Base-by-base conservation (phyloP, 345 rosid species). In the Citrus sp. region DNA sequence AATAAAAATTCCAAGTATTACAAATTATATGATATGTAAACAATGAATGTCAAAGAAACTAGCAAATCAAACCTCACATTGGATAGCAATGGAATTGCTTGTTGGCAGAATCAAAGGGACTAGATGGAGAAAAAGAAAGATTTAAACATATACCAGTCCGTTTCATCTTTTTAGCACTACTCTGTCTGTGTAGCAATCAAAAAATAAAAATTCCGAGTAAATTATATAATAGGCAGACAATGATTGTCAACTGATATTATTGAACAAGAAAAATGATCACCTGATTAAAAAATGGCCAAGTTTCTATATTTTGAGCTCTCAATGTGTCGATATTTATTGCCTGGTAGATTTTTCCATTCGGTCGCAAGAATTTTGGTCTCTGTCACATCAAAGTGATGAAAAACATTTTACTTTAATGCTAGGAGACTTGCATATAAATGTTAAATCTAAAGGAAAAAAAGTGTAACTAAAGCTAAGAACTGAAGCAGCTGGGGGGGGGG, bases 261-360 rank as follows among this genome's bases (percentile, higher is more conserved):
- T 9, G 6, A 55, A 16, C n/a, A 16, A 55, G 77, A 32, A 54
- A 51, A 54, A 56, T 19, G 67, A 65, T 67, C 21, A 87, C 90
- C 83, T 87, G 87, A 64, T 87, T 85, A 62, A 83, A 87, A 82
- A 85, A 85, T 27, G 90, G 90, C 84, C 84, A 83, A 40, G 90
- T 83, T 81, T 87, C 88, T 78, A 83, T 54, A 78, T 87, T 87
- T 74, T 87, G 90, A 64, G 88, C 88, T 42, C 88, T 80, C 10
- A 84, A 73, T 19, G 88, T 82, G 63, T 85, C 88, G 34, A 65
- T 14, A 79, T 87, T 87, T 58, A 87, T 85, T 27, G 90, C 87
- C 80, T 87, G 90, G 82, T 80, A 87, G 75, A 85, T 87, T 67
- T 85, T 85, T 35, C 90, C 89, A 73, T 82, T 85, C 9, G 90